Evolutionary conservation across 2,329 filamentous ascomycete species (phyloP).

Genomic region (Calonectria crousiana): DNA sequence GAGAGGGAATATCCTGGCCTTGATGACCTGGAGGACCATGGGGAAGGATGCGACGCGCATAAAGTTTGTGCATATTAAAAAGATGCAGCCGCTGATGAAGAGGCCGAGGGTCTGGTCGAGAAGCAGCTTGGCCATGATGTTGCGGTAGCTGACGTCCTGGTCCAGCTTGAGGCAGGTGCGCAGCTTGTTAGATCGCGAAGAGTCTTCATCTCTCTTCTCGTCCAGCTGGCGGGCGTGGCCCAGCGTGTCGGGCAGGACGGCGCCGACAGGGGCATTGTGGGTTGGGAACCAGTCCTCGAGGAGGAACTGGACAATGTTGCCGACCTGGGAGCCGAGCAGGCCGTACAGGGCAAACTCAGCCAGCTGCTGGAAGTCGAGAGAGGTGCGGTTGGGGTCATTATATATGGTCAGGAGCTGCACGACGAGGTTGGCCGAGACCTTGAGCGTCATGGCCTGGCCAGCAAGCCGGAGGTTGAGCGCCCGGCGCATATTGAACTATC

Average conservation of each 20-base stretch:
- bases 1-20: slow-evolving; percentile 45
- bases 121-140: slow-evolving; percentile 50
- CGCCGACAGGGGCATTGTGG: slow-evolving; percentile 35
- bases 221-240: slow-evolving; percentile 31
- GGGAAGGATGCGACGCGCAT: slow-evolving; percentile 43
- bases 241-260: slow-evolving; percentile 36
- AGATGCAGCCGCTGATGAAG: slow-evolving; percentile 49
- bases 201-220: slow-evolving; percentile 41
- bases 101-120: slow-evolving; percentile 53
- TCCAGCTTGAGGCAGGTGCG: slow-evolving; percentile 36
- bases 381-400: slow-evolving; percentile 30
- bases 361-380: slow-evolving; percentile 50
- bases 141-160: slow-evolving; percentile 49
- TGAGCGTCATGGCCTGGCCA: slow-evolving; percentile 45
- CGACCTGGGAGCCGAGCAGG: slow-evolving; percentile 50
- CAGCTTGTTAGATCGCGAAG: slow-evolving; percentile 1
- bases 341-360: slow-evolving; percentile 52
- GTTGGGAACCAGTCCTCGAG: slow-evolving; percentile 52
- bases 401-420: slow-evolving; percentile 42
- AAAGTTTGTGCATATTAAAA: slow-evolving; percentile 52
- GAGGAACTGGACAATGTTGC: slow-evolving; percentile 51
- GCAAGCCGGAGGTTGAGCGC: slow-evolving; percentile 46
- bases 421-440: slow-evolving; percentile 49
- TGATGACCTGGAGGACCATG: slow-evolving; percentile 44
- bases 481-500: slow-evolving; percentile 38